Percentiles rank a stretch among this genome's conserved stretches.
These are phyloP conservation scores for Fraxinus americana DNA, from an alignment of 257 asterid species.

Conservation along the genomic window DNA sequence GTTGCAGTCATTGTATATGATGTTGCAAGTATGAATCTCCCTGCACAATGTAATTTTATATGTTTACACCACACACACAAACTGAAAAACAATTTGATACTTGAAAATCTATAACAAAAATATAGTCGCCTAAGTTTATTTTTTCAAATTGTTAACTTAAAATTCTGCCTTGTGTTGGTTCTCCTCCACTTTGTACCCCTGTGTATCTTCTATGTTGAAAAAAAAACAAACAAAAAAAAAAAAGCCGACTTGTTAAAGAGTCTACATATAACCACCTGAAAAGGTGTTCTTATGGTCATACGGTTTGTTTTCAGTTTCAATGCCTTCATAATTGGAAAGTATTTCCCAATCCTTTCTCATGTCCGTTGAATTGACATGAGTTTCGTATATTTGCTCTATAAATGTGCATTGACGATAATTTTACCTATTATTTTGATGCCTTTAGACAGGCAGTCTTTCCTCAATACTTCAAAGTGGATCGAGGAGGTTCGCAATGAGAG, in stretches of 20 bases:
- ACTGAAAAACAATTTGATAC: neutral
- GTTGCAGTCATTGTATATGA: conserved; percentile 95
- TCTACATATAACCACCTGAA: neutral
- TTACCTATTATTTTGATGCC: conserved; percentile 12
- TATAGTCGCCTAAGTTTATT: too few relatives aligned
- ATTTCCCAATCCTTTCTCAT: conserved; percentile 7
- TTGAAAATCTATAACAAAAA: too few relatives aligned
- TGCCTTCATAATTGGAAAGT: neutral
- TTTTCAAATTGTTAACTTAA: too few relatives aligned
- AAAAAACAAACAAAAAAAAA: too few relatives aligned
- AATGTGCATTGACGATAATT: neutral
- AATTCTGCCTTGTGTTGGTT: neutral
- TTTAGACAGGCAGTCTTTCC: conserved; percentile 78
- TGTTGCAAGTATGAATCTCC: conserved; percentile 73
- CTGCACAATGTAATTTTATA: neutral
- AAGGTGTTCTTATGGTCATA: conserved; percentile 17
- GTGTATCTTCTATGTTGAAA: neutral
- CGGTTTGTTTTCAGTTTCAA: neutral
- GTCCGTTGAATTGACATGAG: neutral
- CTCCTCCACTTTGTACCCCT: neutral
- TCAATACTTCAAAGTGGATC: conserved; percentile 84
- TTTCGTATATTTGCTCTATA: neutral
- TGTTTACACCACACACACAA: neutral
- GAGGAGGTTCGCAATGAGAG: conserved; percentile 96
- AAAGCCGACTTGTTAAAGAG: neutral